Conservation (phyloP, 768 basidiomycete genomes). For the Boletus vermiculosoides region DNA sequence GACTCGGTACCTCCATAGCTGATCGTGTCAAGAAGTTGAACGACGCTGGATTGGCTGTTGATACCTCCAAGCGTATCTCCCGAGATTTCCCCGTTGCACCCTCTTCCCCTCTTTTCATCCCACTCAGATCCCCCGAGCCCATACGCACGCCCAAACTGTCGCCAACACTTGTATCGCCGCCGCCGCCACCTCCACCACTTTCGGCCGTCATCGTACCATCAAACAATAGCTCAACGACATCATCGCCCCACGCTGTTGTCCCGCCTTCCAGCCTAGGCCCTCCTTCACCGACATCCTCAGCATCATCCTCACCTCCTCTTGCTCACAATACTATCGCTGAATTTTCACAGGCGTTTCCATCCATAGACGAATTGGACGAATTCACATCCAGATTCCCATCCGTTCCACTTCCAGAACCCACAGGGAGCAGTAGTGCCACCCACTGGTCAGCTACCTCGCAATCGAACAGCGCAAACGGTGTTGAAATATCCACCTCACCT, state of each 20-base stretch:
- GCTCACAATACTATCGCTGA: constrained; percentile 46
- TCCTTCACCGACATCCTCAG: constrained; percentile 70
- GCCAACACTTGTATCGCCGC: constrained; percentile 32
- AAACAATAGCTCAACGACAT: constrained; percentile 33
- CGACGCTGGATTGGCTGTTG: constrained; percentile 65
- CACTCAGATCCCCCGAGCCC: constrained; percentile 32
- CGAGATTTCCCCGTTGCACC: constrained; percentile 48
- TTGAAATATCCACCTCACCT: constrained; percentile 33
- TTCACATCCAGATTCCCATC: constrained; percentile 48
- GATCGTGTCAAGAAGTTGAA: constrained; percentile 78
- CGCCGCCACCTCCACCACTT: constrained; percentile 22
- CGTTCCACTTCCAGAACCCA: constrained; percentile 42
- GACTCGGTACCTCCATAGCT: constrained; percentile 68
- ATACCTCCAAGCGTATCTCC: constrained; percentile 56
- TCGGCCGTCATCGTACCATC: constrained; percentile 19
- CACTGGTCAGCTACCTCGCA: constrained; percentile 22
- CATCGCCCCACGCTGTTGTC: constrained; percentile 65
- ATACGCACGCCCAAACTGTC: constrained; percentile 41
- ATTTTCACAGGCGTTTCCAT: constrained; percentile 68
- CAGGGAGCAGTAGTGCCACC: constrained; percentile 30
- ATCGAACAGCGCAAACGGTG: constrained; percentile 32
- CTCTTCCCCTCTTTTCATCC: constrained; percentile 23
- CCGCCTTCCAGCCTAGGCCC: constrained; percentile 71
- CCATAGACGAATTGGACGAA: constrained; percentile 75
- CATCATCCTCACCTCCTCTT: constrained; percentile 59